A percentile compares a stretch with the other conserved stretches of the same genome.
phyloP scores from a whole-genome alignment of 257 asterid species.

The Penstemon barbatus region DNA sequence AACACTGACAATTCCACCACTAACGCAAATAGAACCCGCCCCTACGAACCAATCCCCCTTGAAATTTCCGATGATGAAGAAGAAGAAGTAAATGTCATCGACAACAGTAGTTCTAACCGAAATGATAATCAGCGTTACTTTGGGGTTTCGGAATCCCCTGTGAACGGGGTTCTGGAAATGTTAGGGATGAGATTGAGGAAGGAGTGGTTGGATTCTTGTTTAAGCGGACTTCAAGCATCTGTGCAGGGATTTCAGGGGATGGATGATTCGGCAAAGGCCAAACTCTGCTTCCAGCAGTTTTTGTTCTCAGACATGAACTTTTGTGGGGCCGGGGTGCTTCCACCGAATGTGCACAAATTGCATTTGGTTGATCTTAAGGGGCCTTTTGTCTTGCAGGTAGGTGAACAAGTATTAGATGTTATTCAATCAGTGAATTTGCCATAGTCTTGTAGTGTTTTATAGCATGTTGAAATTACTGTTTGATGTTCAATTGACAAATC shows the following conservation, averaged over 20 bases:
- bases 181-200: conserved; percentile 59
- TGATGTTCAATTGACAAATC: background rate
- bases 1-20: conserved; percentile 33
- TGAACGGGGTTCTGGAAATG: conserved; percentile 46
- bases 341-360: conserved; percentile 53
- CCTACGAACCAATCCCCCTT: conserved; percentile 45
- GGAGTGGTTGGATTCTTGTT: conserved; percentile 79
- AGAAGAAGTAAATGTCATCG: background rate
- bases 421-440: background rate
- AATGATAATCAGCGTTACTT: conserved; percentile 1
- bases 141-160: conserved; percentile 45
- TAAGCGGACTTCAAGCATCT: conserved; percentile 49
- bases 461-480: background rate
- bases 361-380: conserved; percentile 79
- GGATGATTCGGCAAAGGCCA: conserved; percentile 63
- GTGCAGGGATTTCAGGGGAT: conserved; percentile 49
- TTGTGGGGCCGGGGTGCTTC: conserved; percentile 81
- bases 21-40: conserved; percentile 3
- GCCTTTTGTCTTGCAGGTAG: conserved; percentile 93
- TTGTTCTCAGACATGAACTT: conserved; percentile 74
- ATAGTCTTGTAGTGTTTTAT: conserved; percentile 2
- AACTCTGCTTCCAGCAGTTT: conserved; percentile 77
- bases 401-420: background rate
- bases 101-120: background rate
- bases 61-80: conserved; percentile 55